Conservation (phyloP, 2,329 filamentous ascomycete species). For the Penicillium sp. region DNA sequence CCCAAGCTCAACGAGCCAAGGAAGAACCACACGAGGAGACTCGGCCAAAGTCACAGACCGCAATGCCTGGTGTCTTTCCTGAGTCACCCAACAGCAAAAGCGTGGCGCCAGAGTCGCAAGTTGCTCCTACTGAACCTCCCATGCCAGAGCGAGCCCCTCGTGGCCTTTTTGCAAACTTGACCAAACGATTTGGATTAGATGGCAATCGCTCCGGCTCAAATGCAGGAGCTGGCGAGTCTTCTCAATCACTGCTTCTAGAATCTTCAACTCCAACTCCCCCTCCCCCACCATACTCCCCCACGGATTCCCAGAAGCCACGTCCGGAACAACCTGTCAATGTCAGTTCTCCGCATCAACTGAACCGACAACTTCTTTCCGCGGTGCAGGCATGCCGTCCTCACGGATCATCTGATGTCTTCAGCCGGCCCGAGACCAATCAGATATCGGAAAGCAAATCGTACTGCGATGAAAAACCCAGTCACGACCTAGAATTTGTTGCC, state of each 20-base stretch:
- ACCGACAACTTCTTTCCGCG: constrained; percentile 68
- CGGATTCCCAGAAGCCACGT: constrained; percentile 38
- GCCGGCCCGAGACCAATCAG: constrained; percentile 69
- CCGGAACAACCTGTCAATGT: constrained; percentile 37
- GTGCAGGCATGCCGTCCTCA: constrained; percentile 78
- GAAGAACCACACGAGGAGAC: constrained; percentile 23
- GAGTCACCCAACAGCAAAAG: constrained; percentile 63
- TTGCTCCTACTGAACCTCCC: constrained; percentile 22
- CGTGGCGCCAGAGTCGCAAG: constrained; percentile 22
- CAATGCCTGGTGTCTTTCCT: constrained; percentile 76
- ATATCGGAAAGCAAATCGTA: constrained; percentile 85
- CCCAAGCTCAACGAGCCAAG: constrained; percentile 37
- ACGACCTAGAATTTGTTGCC: constrained; percentile 73
- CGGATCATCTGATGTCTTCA: constrained; percentile 74
- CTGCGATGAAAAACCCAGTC: constrained; percentile 76
- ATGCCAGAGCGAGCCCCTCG: constrained; percentile 51
- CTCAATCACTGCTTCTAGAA: constrained; percentile 27
- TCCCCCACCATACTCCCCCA: constrained; percentile 46
- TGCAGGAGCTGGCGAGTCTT: constrained; percentile 25
- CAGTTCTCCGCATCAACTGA: constrained; percentile 46
- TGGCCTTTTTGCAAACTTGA: constrained; percentile 70
- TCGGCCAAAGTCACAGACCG: constrained; percentile 38
- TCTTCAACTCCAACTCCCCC: constrained; percentile 38
- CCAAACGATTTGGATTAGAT: constrained; percentile 71
- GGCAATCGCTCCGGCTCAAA: constrained; percentile 37